phyloP scores from a whole-genome alignment of 1,139 yeast species.

The Groenewaldozyma auringiensis region DNA sequence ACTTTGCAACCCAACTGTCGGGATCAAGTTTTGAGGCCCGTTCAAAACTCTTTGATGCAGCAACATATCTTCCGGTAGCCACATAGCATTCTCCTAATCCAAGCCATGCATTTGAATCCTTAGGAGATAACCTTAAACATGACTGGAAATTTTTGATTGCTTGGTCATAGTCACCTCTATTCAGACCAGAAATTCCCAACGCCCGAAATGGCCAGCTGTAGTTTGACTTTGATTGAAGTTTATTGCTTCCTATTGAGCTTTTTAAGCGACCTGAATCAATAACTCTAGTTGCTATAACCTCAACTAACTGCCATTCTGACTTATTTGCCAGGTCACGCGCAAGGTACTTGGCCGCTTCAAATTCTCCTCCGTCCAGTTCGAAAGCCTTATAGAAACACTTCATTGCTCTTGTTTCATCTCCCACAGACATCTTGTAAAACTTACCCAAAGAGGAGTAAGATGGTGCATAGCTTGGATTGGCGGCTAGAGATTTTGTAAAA shows the following conservation, averaged over 20 bases:
- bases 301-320: slow-evolving; percentile 82
- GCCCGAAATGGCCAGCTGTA: slow-evolving; percentile 81
- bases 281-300: slow-evolving; percentile 51
- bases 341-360: slow-evolving; percentile 64
- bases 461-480: slow-evolving; percentile 58
- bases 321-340: slow-evolving; percentile 58
- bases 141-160: slow-evolving; percentile 88
- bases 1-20: slow-evolving; percentile 52
- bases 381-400: slow-evolving; percentile 88
- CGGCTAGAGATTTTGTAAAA: slow-evolving; percentile 56
- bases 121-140: slow-evolving; percentile 60
- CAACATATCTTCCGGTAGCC: slow-evolving; percentile 77
- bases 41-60: slow-evolving; percentile 74
- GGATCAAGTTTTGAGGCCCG: slow-evolving; percentile 52
- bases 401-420: slow-evolving; percentile 62
- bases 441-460: slow-evolving; percentile 75
- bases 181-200: slow-evolving; percentile 70
- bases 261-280: slow-evolving; percentile 55
- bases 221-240: slow-evolving; percentile 28
- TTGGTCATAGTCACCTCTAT: slow-evolving; percentile 61
- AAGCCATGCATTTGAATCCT: slow-evolving; percentile 77
- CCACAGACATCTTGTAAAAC: slow-evolving; percentile 49
- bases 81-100: slow-evolving; percentile 92
- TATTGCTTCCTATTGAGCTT: slow-evolving; percentile 17
- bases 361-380: slow-evolving; percentile 73